Base-by-base conservation (phyloP, 345 rosid genomes). In the Carallia pectinifolia region DNA sequence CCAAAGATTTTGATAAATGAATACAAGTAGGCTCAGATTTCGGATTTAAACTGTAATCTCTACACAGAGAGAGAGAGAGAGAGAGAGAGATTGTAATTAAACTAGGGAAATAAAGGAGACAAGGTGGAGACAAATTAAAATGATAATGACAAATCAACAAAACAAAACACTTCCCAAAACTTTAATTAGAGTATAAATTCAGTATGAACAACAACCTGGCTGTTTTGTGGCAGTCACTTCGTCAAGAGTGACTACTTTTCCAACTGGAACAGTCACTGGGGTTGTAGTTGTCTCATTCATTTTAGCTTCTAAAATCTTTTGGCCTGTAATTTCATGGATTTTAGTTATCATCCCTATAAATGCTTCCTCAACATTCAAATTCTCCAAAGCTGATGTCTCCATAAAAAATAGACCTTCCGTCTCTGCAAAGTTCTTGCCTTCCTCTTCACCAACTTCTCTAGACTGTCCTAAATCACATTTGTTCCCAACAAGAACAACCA, bases 381-480 rank as follows among this genome's bases (percentile, higher is more conserved):
- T 90, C 59, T 89, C 85, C 73, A 86, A 55, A 4, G 97, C 98
- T 4, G 97, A 93, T 3, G 96, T 92, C 66, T 92, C 94, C 74
- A 86, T 80, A 81, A 92, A 92, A 75, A 82, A 90, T 2, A 90
- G 70, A 34, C 84, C 80, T 66, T 93, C 92, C 6, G 64, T 23
- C 72, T 87, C 90, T 8, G 97, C 98, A 2, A 87, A 48, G 50
- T 15, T 61, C 64, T 81, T 80, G 2, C 91, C 98, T 33, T 88
- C 96, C 55, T 82, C 91, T 60, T 78, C 88, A 0, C 62, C 72
- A 4, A 90, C 88, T 75, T 92, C 78, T 68, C 96, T 79, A 1
- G 80, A 74, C 23, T 76, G 77, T 3, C 64, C 67, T 34, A 90
- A 74, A 64, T 90, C 98, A 16, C 83, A 80, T 69, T 90, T 92